Percentiles rank a stretch among this genome's conserved stretches.
These are phyloP conservation scores for Nitzschia sp. DNA, from an alignment of 108 stramenopile genomes.

Conservation along the genomic window DNA sequence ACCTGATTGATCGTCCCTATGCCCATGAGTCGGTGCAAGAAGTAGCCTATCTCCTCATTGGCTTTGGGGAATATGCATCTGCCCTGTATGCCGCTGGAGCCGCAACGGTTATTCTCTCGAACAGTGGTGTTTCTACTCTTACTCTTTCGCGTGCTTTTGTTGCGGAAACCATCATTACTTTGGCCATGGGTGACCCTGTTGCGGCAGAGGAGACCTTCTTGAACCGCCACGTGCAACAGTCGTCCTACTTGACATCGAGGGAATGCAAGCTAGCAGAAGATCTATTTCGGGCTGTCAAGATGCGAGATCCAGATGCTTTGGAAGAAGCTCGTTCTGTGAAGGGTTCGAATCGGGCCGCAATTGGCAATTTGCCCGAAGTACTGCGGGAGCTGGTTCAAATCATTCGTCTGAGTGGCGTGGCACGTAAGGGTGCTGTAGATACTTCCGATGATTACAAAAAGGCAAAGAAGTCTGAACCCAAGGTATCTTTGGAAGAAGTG, in stretches of 20 bases:
- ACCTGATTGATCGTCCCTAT: slow-evolving; percentile 62
- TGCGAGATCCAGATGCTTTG: slow-evolving; percentile 66
- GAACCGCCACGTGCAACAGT: slow-evolving; percentile 79
- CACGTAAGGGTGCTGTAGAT: slow-evolving; percentile 21
- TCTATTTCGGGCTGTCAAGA: slow-evolving; percentile 75
- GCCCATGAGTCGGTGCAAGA: slow-evolving; percentile 76
- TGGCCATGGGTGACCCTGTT: slow-evolving; percentile 83
- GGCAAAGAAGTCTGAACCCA: background rate
- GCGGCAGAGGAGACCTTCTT: slow-evolving; percentile 77
- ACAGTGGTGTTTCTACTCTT: slow-evolving; percentile 70
- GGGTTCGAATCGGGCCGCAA: slow-evolving; percentile 58
- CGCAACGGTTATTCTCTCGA: slow-evolving; percentile 55
- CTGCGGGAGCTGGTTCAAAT: slow-evolving; percentile 53
- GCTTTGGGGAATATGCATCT: slow-evolving; percentile 59
- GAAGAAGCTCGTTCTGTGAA: slow-evolving; percentile 61
- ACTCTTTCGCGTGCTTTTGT: slow-evolving; percentile 65
- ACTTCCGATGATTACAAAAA: background rate
- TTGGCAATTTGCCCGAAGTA: slow-evolving; percentile 65
- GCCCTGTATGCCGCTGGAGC: slow-evolving; percentile 86
- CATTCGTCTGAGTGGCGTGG: slow-evolving; percentile 72
- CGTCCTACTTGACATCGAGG: slow-evolving; percentile 65
- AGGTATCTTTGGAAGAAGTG: slow-evolving; percentile 21
- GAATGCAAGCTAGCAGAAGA: slow-evolving; percentile 91
- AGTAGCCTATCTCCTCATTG: slow-evolving; percentile 45
- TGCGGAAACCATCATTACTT: slow-evolving; percentile 63